These are phyloP conservation scores for Pneumocystis oryctolagi DNA, from an alignment of 1,139 yeast species.

Conservation along the genomic window DNA sequence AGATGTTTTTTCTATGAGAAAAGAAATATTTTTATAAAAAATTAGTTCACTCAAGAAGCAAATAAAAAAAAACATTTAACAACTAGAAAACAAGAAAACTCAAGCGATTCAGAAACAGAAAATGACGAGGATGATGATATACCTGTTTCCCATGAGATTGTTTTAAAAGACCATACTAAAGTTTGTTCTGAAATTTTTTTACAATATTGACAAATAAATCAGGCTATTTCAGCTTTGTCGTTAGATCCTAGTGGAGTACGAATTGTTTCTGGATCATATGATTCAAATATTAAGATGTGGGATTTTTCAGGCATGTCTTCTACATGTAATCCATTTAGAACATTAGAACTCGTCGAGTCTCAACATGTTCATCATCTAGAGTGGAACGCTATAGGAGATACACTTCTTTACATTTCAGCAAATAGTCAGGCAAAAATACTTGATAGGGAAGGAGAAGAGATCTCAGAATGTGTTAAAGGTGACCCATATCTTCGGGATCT, in stretches of 20 bases:
- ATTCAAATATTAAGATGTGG: constrained; percentile 23
- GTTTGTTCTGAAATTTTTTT: background rate
- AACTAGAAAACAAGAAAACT: background rate
- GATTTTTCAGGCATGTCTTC: constrained; percentile 26
- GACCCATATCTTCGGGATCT: constrained; percentile 28
- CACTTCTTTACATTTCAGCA: constrained; percentile 21
- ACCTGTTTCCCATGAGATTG: constrained; percentile 24
- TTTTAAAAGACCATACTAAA: constrained; percentile 20
- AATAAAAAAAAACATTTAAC: background rate
- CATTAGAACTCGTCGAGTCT: constrained; percentile 22
- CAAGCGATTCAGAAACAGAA: background rate
- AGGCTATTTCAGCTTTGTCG: constrained; percentile 20
- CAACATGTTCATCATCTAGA: constrained; percentile 20
- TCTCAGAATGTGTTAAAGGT: constrained; percentile 23
- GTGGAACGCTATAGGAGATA: constrained; percentile 19
- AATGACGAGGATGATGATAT: constrained; percentile 18
- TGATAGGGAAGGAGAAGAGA: constrained; percentile 14
- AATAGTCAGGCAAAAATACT: constrained; percentile 19
- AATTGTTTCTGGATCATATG: constrained; percentile 22
- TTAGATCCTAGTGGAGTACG: constrained; percentile 24
- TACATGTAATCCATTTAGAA: constrained; percentile 19
- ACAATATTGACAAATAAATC: background rate
- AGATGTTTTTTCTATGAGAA: background rate
- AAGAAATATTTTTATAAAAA: background rate
- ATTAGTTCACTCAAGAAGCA: background rate